Conservation (phyloP, 1,284 basidiomycete species). For the Amylostereum chailletii region DNA sequence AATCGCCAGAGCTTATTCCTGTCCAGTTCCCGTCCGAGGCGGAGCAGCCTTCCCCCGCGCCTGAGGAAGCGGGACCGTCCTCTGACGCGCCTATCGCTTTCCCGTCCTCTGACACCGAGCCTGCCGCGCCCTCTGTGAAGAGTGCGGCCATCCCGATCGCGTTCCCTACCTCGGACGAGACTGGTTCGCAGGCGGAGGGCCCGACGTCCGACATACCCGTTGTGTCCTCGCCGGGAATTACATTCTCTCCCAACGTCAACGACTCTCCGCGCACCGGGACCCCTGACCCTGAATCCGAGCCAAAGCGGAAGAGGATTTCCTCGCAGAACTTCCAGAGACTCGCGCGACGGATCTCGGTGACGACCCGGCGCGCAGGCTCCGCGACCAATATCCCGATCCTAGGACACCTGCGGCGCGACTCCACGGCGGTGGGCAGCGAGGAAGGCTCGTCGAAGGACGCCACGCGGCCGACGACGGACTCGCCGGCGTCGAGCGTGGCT, state of each 20-base stretch:
- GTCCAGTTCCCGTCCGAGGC: conserved; percentile 8
- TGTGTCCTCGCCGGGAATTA: conserved; percentile 23
- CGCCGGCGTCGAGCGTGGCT: conserved; percentile 34
- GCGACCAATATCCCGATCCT: conserved; percentile 46
- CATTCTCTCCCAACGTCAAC: conserved; percentile 26
- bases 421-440: conserved; percentile 16
- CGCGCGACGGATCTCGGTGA: conserved; percentile 63
- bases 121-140: conserved; percentile 20
- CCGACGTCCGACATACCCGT: conserved; percentile 18
- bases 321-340: conserved; percentile 78
- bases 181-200: conserved; percentile 19
- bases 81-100: conserved; percentile 16
- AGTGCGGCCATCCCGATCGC: conserved; percentile 21
- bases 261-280: conserved; percentile 38
- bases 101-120: conserved; percentile 17
- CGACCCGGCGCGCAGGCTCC: conserved; percentile 48
- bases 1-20: conserved; percentile 2
- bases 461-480: conserved; percentile 26
- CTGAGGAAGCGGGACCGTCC: conserved; percentile 7
- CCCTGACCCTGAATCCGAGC: conserved; percentile 62
- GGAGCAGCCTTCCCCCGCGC: conserved; percentile 30
- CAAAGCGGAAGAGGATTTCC: conserved; percentile 68
- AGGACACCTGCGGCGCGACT: conserved; percentile 26
- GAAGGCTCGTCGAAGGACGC: conserved; percentile 15
- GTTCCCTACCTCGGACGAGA: conserved; percentile 28